Percentiles rank a stretch among this genome's conserved stretches.
phyloP scores from a whole-genome alignment of 805 yeast species.

The Nakazawaea laoshanensis region DNA sequence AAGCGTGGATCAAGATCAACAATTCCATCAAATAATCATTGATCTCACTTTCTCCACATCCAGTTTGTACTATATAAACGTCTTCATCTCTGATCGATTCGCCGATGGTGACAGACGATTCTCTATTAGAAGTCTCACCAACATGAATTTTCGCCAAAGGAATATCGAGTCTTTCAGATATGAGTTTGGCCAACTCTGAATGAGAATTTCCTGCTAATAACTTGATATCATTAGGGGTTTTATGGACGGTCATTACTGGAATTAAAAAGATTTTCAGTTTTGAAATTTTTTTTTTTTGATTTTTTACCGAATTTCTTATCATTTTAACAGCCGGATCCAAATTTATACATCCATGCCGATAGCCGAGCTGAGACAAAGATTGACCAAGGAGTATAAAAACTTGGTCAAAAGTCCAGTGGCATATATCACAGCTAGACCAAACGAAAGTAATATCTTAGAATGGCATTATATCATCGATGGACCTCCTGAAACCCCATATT shows the following conservation, averaged over 20 bases:
- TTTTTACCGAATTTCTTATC: not conserved
- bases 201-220: slow-evolving; percentile 67
- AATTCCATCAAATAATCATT: slow-evolving; percentile 86
- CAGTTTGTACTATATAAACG: slow-evolving; percentile 78
- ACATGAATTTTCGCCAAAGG: slow-evolving; percentile 71
- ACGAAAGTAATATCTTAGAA: slow-evolving; percentile 78
- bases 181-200: slow-evolving; percentile 68
- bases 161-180: slow-evolving; percentile 58
- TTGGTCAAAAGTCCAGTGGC: slow-evolving; percentile 80
- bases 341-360: slow-evolving; percentile 4
- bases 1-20: slow-evolving; percentile 85
- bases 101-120: slow-evolving; percentile 81
- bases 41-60: slow-evolving; percentile 64
- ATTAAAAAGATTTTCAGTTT: too few species aligned
- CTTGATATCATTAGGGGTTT: slow-evolving; percentile 36
- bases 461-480: slow-evolving; percentile 94
- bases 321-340: not conserved
- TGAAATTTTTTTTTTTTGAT: not conserved
- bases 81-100: slow-evolving; percentile 90
- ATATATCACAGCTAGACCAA: slow-evolving; percentile 74
- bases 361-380: slow-evolving; percentile 20
- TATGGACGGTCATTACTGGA: slow-evolving; percentile 21
- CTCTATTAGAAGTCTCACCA: slow-evolving; percentile 78
- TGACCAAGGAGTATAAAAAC: slow-evolving; percentile 74
- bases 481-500: slow-evolving; percentile 84